A percentile compares a stretch with the other conserved stretches of the same genome.
phyloP scores from a whole-genome alignment of 1,284 basidiomycete species.

The Singerocomus inundabilis region DNA sequence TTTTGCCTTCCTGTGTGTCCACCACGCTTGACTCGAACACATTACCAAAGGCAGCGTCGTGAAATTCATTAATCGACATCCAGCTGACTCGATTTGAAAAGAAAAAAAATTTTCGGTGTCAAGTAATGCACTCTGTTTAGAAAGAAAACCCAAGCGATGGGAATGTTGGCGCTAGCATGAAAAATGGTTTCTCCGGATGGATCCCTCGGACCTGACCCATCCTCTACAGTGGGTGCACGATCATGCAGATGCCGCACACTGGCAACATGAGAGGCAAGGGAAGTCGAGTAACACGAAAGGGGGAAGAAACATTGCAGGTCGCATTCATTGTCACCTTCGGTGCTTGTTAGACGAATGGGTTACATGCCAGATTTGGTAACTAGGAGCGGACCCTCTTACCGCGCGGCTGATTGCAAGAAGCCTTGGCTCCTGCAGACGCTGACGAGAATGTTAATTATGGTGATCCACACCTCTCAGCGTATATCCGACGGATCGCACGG shows the following conservation, averaged over 20 bases:
- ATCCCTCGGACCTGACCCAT: conserved; percentile 12
- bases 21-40: background rate
- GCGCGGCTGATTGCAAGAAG: background rate
- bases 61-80: background rate
- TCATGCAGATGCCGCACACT: background rate
- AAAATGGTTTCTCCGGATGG: conserved; percentile 1
- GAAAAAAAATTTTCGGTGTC: background rate
- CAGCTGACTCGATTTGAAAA: background rate
- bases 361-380: background rate
- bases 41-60: background rate
- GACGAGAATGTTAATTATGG: conserved; percentile 8
- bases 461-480: conserved; percentile 3
- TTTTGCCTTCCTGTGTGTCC: background rate
- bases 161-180: conserved; percentile 13
- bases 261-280: background rate
- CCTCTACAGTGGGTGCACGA: background rate
- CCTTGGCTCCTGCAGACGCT: conserved; percentile 10
- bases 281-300: background rate
- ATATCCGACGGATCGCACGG: conserved; percentile 1
- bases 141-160: conserved; percentile 8
- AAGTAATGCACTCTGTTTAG: background rate
- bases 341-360: background rate
- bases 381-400: background rate
- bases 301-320: background rate
- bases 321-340: background rate